A percentile compares a stretch with the other conserved stretches of the same genome.
These are phyloP conservation scores for Wickerhamomyces chambardii DNA, from an alignment of 805 yeast species.

Conservation along the genomic window DNA sequence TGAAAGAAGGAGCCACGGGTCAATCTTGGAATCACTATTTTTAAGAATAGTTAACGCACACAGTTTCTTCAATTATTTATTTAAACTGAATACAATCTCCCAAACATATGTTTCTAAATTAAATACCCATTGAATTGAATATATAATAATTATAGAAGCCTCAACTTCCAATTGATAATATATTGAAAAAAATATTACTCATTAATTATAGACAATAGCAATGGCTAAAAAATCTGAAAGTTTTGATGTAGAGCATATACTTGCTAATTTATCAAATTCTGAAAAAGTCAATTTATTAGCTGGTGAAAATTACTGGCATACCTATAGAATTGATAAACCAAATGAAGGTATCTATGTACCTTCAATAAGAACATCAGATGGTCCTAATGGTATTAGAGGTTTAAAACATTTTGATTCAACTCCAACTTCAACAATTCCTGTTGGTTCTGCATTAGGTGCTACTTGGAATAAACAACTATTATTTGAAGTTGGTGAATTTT, in stretches of 20 bases:
- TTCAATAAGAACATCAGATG: conserved; percentile 38
- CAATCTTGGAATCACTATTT: no score
- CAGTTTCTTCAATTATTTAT: no score
- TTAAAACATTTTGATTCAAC: conserved; percentile 37
- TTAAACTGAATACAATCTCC: no score
- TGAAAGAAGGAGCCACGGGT: no score
- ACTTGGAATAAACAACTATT: conserved; percentile 42
- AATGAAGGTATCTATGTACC: conserved; percentile 29
- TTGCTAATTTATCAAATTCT: conserved; percentile 14
- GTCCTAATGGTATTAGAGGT: conserved; percentile 57
- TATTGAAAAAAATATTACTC: no score
- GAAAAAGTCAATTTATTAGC: conserved; percentile 21
- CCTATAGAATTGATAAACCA: conserved; percentile 24
- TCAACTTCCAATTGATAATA: no score
- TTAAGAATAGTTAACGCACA: no score
- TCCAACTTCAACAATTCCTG: conserved; percentile 34
- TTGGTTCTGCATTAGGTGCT: conserved; percentile 46
- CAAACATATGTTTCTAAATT: no score
- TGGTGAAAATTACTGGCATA: conserved; percentile 41
- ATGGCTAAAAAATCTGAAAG: no score
- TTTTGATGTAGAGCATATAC: conserved; percentile 18
- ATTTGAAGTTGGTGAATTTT: conserved; percentile 34
- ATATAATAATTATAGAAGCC: no score
- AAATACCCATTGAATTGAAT: no score
- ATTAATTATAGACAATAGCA: no score